Evolutionary conservation across 116 monocot genomes (phyloP).

Genomic region (Trichopus zeylanicus): DNA sequence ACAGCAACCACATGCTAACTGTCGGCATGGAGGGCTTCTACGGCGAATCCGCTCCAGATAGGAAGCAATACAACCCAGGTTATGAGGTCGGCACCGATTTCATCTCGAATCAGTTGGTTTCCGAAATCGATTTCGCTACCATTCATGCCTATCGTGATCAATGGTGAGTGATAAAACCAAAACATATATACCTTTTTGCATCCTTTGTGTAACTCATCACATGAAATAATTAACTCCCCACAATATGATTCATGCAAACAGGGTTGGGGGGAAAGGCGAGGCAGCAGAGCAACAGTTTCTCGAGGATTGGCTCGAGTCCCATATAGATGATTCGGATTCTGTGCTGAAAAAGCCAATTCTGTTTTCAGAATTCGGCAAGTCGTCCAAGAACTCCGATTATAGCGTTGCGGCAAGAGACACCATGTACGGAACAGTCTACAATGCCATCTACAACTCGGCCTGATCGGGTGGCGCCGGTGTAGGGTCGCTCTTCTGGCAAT

Average conservation of each 20-base stretch:
- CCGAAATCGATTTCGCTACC: constrained; percentile 84
- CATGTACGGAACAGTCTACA: constrained; percentile 42
- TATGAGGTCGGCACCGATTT: constrained; percentile 78
- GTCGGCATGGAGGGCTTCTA: constrained; percentile 91
- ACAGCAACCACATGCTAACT: constrained; percentile 69
- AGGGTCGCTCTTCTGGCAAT: constrained; percentile 84
- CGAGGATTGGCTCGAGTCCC: constrained; percentile 57
- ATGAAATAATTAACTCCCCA: no score
- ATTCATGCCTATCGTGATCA: constrained; percentile 87
- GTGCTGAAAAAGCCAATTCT: constrained; percentile 57
- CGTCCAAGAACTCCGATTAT: constrained; percentile 60
- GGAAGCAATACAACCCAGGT: constrained; percentile 27
- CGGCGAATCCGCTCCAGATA: constrained; percentile 20
- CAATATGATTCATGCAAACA: constrained; percentile 1
- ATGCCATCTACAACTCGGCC: constrained; percentile 62
- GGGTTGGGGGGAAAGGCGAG: constrained; percentile 42
- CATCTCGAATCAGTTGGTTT: constrained; percentile 73
- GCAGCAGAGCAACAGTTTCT: constrained; percentile 49
- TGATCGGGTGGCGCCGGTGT: constrained; percentile 49
- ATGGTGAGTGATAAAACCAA: constrained; percentile 35
- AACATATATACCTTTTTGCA: no score
- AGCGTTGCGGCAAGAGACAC: constrained; percentile 46
- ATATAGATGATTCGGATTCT: constrained; percentile 44
- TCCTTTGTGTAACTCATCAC: no score
- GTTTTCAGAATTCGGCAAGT: constrained; percentile 77